Base-by-base conservation (phyloP, 2,329 filamentous ascomycete species). In the Akanthomyces lecanii region DNA sequence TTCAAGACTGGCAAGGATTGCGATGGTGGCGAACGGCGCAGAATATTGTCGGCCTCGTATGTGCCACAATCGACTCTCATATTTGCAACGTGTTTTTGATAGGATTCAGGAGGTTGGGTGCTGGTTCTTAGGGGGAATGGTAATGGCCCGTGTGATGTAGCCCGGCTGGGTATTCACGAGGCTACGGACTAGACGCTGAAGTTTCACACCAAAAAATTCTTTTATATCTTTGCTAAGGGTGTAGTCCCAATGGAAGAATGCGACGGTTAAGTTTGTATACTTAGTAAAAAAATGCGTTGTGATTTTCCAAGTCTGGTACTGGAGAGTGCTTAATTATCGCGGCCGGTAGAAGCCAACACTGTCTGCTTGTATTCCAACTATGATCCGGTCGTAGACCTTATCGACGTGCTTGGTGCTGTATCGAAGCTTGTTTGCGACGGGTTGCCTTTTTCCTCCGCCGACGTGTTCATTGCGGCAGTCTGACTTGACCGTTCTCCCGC, bases 1-100 rank as follows among this genome's bases (percentile, higher is more conserved):
- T 71, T 71, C 68, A 72, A 72, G 69, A 67, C 71, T 71, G 72
- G 74, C 76, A 74, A 75, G 76, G 74, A 74, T 75, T 75, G 76
- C 76, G 75, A 76, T 77, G 76, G 75, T 76, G 74, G 76, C 75
- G 74, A 73, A 73, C 71, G 73, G 74, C 74, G 75, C 75, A 73
- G 74, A 76, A 73, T 73, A 75, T 74, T 72, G 70, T 71, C 72
- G 75, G 77, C 75, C 76, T 76, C 74, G 78, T 77, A 74, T 76
- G 75, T 78, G 77, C 78, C 75, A 74, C 75, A 74, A 75, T 77
- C 78, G 77, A 78, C 78, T 80, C 78, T 82, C 79, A 75, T 80
- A 80, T 82, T 79, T 82, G 79, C 77, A 73, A 83, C 84, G 82
- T 81, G 77, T 81, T 81, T 79, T 82, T 80, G 77, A 77, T 72